Base-by-base conservation (phyloP, 371 early-diverging fungal genomes). In the Haplosporangium sp. region DNA sequence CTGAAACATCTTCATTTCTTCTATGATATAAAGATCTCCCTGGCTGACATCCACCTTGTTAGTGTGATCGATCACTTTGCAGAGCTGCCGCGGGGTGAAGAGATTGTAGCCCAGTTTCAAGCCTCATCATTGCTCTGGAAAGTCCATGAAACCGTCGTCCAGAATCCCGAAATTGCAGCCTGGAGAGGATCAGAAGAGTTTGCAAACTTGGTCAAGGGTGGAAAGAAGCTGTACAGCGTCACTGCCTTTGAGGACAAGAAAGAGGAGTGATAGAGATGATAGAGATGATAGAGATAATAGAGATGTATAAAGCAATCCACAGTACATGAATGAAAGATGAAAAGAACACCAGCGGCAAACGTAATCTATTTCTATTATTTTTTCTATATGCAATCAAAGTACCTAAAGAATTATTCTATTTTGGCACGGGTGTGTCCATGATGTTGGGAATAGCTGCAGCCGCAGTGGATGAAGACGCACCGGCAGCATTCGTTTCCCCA, bases 391-490 rank as follows among this genome's bases (percentile, higher is more conserved):
- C n/a, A 29, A 29, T 29, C n/a, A n/a, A n/a, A n/a, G n/a, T n/a
- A n/a, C n/a, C 29, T 29, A 29, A 29, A 29, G 29, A 29, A 29
- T 29, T 29, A 36, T 23, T 54, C 59, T 70, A 70, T 16, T 61
- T 72, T 1, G 73, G 73, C 23, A 72, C 62, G 38, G 73, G 73
- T 10, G 73, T 55, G 20, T 73, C 74, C 74, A 73, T 73, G 42
- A 73, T 59, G 40, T 73, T 73, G 5, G 52, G 50, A 0, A 55
- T 13, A 3, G 61, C 29, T 11, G 62, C 50, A 10, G 52, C 20
- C 7, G 57, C 41, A 16, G 57, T 23, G 40, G 62, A 12, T 20
- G 69, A 38, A 29, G 29, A 29, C n/a, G 50, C 50, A 50, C 18
- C 18, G 18, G 29, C 40, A 2, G 57, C 7, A 4, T 20, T 29